A percentile compares a stretch with the other conserved stretches of the same genome.
These are phyloP conservation scores for Hemerocallis citrina DNA, from an alignment of 106 monocot genomes.

Conservation along the genomic window DNA sequence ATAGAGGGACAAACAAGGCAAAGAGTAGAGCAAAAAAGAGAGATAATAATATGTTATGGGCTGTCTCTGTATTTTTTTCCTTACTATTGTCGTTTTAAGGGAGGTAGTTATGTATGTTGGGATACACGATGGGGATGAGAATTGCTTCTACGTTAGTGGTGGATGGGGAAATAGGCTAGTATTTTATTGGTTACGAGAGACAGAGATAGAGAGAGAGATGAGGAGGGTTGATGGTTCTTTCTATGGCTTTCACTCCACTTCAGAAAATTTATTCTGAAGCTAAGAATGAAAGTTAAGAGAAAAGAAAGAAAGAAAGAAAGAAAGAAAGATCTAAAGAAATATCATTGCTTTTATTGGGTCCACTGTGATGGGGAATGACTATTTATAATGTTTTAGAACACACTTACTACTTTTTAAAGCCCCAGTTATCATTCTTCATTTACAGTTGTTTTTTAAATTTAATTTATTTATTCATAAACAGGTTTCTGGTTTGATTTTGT, in stretches of 20 bases:
- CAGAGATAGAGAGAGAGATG: too few relatives aligned
- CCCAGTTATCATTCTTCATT: too few relatives aligned
- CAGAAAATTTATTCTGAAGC: background rate
- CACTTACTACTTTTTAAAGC: too few relatives aligned
- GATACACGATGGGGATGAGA: too few relatives aligned
- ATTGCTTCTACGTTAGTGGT: too few relatives aligned
- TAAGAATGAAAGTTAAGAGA: background rate
- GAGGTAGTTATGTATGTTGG: background rate
- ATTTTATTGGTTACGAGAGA: too few relatives aligned
- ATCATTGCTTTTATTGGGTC: constrained; percentile 8
- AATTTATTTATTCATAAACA: too few relatives aligned
- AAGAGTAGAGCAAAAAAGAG: background rate
- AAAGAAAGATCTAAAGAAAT: background rate
- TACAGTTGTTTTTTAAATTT: too few relatives aligned
- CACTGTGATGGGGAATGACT: background rate
- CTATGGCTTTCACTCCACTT: constrained; percentile 29
- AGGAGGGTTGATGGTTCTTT: constrained; percentile 22
- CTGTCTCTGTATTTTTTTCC: background rate
- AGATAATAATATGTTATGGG: background rate
- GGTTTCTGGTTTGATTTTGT: too few relatives aligned
- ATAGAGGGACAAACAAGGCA: background rate
- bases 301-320: background rate
- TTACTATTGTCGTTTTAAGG: background rate
- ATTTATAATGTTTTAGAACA: background rate
- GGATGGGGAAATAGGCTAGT: too few relatives aligned